Evolutionary conservation across 768 basidiomycete genomes (phyloP).

Genomic region (Xerocomellus chrysenteron): DNA sequence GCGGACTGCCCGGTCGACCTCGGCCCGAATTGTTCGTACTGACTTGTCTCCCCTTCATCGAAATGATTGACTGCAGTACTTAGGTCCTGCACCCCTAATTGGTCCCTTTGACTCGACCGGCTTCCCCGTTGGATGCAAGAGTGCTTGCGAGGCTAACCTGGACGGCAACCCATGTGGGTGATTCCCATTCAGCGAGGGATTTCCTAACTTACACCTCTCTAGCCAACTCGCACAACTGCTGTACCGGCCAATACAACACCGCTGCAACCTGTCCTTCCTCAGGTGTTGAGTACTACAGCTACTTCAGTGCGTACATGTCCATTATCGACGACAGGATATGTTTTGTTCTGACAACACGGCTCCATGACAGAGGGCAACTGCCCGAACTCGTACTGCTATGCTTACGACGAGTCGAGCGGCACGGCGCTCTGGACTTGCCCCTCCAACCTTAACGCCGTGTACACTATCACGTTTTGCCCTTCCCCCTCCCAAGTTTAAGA

Average conservation of each 20-base stretch:
- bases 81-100: conserved; percentile 49
- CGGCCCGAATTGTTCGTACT: conserved; percentile 48
- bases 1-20: conserved; percentile 65
- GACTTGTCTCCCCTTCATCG: neutral
- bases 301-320: conserved; percentile 41
- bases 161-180: conserved; percentile 33
- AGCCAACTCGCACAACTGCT: conserved; percentile 65
- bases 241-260: conserved; percentile 54
- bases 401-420: conserved; percentile 48
- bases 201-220: neutral
- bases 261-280: conserved; percentile 56
- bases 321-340: neutral
- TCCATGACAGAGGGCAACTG: conserved; percentile 37
- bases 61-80: neutral
- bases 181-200: neutral
- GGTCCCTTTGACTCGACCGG: conserved; percentile 56
- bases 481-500: conserved; percentile 3
- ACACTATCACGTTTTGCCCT: conserved; percentile 49
- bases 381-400: conserved; percentile 50
- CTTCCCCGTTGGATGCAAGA: conserved; percentile 58
- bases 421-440: conserved; percentile 48
- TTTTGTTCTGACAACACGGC: conserved; percentile 1
- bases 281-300: conserved; percentile 40
- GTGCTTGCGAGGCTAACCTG: conserved; percentile 48
- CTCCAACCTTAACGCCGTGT: conserved; percentile 36